Evolutionary conservation across 2,329 filamentous ascomycete genomes (phyloP).

Genomic region (Venturia aucupariae): DNA sequence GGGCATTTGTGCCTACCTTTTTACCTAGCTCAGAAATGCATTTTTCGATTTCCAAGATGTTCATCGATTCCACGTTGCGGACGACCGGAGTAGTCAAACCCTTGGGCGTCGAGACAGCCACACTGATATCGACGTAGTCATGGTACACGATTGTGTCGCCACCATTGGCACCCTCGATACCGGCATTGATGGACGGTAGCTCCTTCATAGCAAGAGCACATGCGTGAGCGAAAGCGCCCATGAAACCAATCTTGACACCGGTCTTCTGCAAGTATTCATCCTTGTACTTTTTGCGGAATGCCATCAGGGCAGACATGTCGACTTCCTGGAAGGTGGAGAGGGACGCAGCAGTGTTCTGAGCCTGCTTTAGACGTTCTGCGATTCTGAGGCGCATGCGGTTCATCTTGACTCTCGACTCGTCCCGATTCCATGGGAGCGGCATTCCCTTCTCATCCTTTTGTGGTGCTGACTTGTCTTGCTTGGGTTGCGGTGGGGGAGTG

Average conservation of each 20-base stretch:
- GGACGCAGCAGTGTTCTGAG: constrained; percentile 94
- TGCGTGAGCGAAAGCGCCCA: constrained; percentile 93
- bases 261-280: constrained; percentile 93
- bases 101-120: constrained; percentile 95
- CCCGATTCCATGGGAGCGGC: constrained; percentile 46
- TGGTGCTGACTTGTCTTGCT: constrained; percentile 11
- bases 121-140: constrained; percentile 95
- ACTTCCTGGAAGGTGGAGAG: constrained; percentile 99
- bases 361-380: constrained; percentile 96
- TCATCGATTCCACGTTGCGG: constrained; percentile 81
- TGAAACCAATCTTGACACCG: constrained; percentile 97
- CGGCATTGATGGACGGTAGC: constrained; percentile 89
- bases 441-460: constrained; percentile 22
- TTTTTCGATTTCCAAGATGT: constrained; percentile 82
- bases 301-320: constrained; percentile 96
- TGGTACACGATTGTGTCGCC: constrained; percentile 97
- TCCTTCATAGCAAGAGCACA: constrained; percentile 89
- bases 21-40: constrained; percentile 88
- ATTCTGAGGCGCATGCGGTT: constrained; percentile 98
- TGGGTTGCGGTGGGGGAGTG: constrained; percentile 18
- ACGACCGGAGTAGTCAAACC: constrained; percentile 95
- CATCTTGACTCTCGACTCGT: constrained; percentile 96
- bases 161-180: constrained; percentile 88
- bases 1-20: constrained; percentile 55
- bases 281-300: constrained; percentile 95